These are phyloP conservation scores for Mychonastes homosphaera DNA, from an alignment of 139 green algal species.

Conservation along the genomic window DNA sequence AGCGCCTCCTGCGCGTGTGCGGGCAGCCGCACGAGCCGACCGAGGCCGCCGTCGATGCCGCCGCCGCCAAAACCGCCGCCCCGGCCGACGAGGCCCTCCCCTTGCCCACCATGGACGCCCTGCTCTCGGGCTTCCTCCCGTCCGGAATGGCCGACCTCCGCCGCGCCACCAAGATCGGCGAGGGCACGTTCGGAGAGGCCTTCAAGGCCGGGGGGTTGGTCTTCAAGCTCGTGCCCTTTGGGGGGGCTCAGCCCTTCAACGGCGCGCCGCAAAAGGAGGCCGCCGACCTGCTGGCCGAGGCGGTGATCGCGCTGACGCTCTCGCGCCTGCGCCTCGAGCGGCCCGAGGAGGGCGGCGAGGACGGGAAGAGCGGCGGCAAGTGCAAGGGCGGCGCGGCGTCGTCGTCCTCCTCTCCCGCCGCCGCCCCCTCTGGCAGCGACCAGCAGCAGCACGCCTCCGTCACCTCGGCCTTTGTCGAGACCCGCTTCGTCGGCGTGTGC, in stretches of 20 bases:
- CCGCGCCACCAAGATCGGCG: conserved; percentile 62
- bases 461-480: conserved; percentile 61
- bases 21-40: conserved; percentile 35
- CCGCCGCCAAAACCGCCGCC: background rate
- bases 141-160: conserved; percentile 21
- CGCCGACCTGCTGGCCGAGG: conserved; percentile 66
- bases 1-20: conserved; percentile 59
- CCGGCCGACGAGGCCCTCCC: background rate
- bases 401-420: background rate
- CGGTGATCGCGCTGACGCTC: conserved; percentile 54
- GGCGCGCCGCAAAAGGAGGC: conserved; percentile 60
- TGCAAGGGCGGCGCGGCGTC: too few species aligned
- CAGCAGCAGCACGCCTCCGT: conserved; percentile 25
- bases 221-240: conserved; percentile 93
- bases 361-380: too few species aligned
- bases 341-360: background rate
- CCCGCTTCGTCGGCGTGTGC: conserved; percentile 46
- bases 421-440: background rate
- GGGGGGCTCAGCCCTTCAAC: conserved; percentile 66
- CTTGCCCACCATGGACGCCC: background rate
- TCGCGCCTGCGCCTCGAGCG: conserved; percentile 32
- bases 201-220: conserved; percentile 46
- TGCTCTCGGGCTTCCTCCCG: background rate
- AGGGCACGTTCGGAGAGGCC: conserved; percentile 89
- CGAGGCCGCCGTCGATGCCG: background rate